Evolutionary conservation across 306 rosid species (phyloP), one percentile per base, ranked within the genome.

Genomic region (Begonia fuchsioides): DNA sequence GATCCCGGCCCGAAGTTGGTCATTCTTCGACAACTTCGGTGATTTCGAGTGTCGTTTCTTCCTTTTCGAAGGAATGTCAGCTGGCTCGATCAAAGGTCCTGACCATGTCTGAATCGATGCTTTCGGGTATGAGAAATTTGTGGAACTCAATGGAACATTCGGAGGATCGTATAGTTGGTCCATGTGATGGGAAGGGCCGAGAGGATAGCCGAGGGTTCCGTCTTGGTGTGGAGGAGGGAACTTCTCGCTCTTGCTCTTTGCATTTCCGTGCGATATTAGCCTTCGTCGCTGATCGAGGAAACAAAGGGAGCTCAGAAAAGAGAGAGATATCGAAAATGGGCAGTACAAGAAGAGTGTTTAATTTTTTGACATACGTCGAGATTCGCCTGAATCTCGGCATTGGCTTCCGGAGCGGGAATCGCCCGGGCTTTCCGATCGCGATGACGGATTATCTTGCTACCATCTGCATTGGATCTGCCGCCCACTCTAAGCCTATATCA

Each of bases 211-310:
- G 17, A 92, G 79, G 15, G 96, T 52, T 77, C 98, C 98, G 12
- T 92, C 98, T 73, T 92, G 87, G 69, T 92, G 98, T 1, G 98
- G 98, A 49, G 98, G 98, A 54, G 96, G 98, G 60, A 92, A 92
- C 76, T 92, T 92, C 59, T 92, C 98, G 3, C 98, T 92, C 79
- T 92, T 85, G 83, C 96, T 92, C 81, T 92, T 92, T 0, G 96
- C 96, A 56, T 92, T 92, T 51, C 96, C 83, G 52, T 85, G 98
- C 8, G 96, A 81, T 62, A 92, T 85, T 49, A 85, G 57, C 53
- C 96, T 74, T 53, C 94, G 87, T 68, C 96, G 79, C 98, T 85
- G 93, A 50, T 59, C 13, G 6, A 13, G 45, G 20, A 48, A 45
- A 38, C 39, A 58, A 70, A 52, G 51, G 47, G 35, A 45, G 16